Percentiles rank a stretch among this genome's conserved stretches.
Evolutionary conservation across 2,329 filamentous ascomycete genomes (phyloP).

Genomic region (Rugonectria rugulosa): DNA sequence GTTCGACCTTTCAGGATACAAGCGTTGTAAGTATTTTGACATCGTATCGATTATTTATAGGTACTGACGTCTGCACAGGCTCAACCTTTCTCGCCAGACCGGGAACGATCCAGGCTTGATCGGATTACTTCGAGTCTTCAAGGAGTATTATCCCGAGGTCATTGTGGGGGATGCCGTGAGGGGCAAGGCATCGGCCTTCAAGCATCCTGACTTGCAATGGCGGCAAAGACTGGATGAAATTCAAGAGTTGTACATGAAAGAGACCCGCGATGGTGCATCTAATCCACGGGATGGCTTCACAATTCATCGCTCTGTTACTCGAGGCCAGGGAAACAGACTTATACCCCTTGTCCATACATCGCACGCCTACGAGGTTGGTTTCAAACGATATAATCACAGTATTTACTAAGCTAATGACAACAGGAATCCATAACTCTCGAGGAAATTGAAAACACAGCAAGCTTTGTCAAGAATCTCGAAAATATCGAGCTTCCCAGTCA

Average conservation of each 20-base stretch:
- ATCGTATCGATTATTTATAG: neutral
- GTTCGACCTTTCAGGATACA: constrained; percentile 87
- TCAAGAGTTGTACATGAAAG: constrained; percentile 64
- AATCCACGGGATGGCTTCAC: constrained; percentile 63
- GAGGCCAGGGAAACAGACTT: constrained; percentile 46
- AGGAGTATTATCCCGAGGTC: constrained; percentile 90
- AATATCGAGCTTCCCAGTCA: constrained; percentile 84
- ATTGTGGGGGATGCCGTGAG: constrained; percentile 75
- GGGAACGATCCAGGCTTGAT: constrained; percentile 78
- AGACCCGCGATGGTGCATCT: constrained; percentile 48
- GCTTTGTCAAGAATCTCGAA: constrained; percentile 77
- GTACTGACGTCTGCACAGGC: constrained; percentile 46
- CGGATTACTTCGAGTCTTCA: constrained; percentile 81
- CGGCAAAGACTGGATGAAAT: constrained; percentile 71
- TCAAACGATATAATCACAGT: neutral
- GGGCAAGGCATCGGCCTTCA: constrained; percentile 68
- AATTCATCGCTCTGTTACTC: constrained; percentile 58
- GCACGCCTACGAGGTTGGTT: constrained; percentile 70
- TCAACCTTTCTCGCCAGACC: constrained; percentile 64
- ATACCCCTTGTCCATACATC: constrained; percentile 78
- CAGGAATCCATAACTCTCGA: constrained; percentile 73
- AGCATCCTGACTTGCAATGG: constrained; percentile 82
- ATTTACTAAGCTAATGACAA: constrained; percentile 12
- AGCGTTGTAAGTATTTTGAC: constrained; percentile 58
- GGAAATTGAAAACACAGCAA: constrained; percentile 75